Conservation (phyloP, 805 yeast genomes). For the Kodamaea leandrae region DNA sequence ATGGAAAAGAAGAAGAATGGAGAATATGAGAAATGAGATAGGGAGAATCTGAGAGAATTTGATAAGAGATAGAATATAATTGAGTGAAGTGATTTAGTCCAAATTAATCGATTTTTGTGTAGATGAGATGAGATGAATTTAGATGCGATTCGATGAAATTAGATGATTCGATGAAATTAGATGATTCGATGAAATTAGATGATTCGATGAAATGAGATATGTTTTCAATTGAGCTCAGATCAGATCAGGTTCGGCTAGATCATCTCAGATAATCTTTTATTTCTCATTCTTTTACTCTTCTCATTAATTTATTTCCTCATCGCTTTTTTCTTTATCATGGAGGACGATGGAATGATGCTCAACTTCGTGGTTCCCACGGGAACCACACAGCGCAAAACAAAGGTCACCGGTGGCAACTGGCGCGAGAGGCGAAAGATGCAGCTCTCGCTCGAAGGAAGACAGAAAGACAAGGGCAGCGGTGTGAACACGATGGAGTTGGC, state of each 20-base stretch:
- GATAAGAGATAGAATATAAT: too few relatives aligned
- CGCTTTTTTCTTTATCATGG: too few relatives aligned
- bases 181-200: too few relatives aligned
- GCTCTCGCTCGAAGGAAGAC: constrained; percentile 48
- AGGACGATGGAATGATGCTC: constrained; percentile 64
- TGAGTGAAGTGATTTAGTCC: too few relatives aligned
- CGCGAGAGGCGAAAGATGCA: constrained; percentile 69
- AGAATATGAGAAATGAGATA: background rate
- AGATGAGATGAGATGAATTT: too few relatives aligned
- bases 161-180: too few relatives aligned
- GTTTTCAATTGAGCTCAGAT: too few relatives aligned
- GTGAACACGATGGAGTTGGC: constrained; percentile 30
- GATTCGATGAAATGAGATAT: too few relatives aligned
- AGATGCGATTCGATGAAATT: too few relatives aligned
- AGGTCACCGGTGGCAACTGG: constrained; percentile 76
- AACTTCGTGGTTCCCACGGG: constrained; percentile 59
- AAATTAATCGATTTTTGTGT: too few relatives aligned
- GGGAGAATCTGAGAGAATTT: background rate
- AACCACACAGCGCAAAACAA: constrained; percentile 22
- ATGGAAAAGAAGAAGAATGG: background rate
- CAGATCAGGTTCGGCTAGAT: too few relatives aligned
- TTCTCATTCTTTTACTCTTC: background rate
- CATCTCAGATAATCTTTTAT: constrained; percentile 4
- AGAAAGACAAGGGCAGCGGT: constrained; percentile 27
- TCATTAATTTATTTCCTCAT: background rate